Percentiles rank a stretch among this genome's conserved stretches.
These are phyloP conservation scores for Ceratocystis cubensis DNA, from an alignment of 2,329 filamentous ascomycete species.

Conservation along the genomic window DNA sequence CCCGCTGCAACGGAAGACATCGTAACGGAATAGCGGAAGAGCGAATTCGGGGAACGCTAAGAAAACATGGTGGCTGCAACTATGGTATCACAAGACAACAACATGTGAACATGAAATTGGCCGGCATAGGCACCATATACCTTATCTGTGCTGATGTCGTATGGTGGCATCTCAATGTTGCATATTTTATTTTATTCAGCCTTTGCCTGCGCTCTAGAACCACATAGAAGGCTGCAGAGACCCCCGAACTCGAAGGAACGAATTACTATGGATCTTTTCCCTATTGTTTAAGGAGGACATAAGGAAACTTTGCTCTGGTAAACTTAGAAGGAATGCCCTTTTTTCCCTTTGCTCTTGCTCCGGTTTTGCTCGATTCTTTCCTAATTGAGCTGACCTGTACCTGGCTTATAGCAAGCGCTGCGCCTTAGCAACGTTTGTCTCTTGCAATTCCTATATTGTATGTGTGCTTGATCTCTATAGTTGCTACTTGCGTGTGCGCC, in stretches of 20 bases:
- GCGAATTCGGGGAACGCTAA: background rate
- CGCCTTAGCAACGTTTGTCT: background rate
- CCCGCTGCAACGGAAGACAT: slow-evolving; percentile 5
- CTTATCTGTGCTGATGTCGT: too few species aligned
- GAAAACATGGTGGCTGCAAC: background rate
- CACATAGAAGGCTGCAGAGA: slow-evolving; percentile 1
- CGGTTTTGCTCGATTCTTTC: slow-evolving; percentile 12
- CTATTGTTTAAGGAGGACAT: background rate
- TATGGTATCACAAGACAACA: background rate
- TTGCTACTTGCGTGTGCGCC: background rate
- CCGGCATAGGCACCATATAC: too few species aligned
- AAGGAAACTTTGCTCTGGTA: background rate
- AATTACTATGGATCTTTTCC: slow-evolving; percentile 3
- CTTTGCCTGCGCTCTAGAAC: background rate
- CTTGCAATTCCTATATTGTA: background rate
- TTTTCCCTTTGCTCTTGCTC: slow-evolving; percentile 1
- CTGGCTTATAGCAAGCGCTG: background rate
- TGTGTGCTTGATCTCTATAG: background rate
- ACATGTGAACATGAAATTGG: too few species aligned
- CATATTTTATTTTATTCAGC: background rate
- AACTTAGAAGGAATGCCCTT: background rate
- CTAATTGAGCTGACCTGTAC: background rate
- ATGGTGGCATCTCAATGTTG: too few species aligned
- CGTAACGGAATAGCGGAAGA: slow-evolving; percentile 1
- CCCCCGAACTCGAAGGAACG: background rate